Conservation (phyloP, 164 flowering plant species). For the Chloranthus sessilifolius region DNA sequence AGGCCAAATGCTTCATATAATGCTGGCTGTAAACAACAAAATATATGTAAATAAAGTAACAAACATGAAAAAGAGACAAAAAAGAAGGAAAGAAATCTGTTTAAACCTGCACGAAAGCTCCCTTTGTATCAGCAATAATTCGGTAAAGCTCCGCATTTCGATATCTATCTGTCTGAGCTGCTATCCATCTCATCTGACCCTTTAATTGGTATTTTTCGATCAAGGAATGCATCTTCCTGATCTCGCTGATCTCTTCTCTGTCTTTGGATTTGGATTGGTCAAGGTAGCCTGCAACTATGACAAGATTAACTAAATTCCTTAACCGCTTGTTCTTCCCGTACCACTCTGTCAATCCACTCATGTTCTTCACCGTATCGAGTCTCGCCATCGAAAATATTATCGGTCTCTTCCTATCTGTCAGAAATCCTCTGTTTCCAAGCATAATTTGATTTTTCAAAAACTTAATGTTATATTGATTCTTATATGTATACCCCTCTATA, state of each 20-base stretch:
- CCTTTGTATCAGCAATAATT: slow-evolving; percentile 81
- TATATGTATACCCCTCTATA: no score
- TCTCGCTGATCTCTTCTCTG: slow-evolving; percentile 87
- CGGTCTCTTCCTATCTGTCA: slow-evolving; percentile 76
- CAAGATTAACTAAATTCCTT: slow-evolving; percentile 70
- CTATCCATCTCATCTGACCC: slow-evolving; percentile 91
- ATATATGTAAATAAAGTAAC: no score
- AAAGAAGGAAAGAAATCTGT: neutral
- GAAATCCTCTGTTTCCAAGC: slow-evolving; percentile 59
- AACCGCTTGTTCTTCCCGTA: slow-evolving; percentile 77
- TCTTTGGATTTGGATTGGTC: slow-evolving; percentile 85
- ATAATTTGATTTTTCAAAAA: no score
- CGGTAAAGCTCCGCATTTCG: slow-evolving; percentile 88
- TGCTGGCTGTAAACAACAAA: slow-evolving; percentile 48
- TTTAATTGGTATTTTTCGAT: slow-evolving; percentile 66
- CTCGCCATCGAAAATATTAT: slow-evolving; percentile 98
- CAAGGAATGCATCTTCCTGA: slow-evolving; percentile 72
- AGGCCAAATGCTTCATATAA: slow-evolving; percentile 89
- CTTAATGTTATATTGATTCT: no score
- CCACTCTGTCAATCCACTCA: slow-evolving; percentile 83
- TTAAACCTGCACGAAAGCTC: slow-evolving; percentile 71
- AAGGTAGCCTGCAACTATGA: slow-evolving; percentile 80
- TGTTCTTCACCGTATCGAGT: slow-evolving; percentile 87
- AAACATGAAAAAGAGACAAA: neutral
- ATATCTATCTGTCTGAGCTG: slow-evolving; percentile 74